Base-by-base conservation (phyloP, 441 rosid genomes). In the Cnidoscolus chayamansa region DNA sequence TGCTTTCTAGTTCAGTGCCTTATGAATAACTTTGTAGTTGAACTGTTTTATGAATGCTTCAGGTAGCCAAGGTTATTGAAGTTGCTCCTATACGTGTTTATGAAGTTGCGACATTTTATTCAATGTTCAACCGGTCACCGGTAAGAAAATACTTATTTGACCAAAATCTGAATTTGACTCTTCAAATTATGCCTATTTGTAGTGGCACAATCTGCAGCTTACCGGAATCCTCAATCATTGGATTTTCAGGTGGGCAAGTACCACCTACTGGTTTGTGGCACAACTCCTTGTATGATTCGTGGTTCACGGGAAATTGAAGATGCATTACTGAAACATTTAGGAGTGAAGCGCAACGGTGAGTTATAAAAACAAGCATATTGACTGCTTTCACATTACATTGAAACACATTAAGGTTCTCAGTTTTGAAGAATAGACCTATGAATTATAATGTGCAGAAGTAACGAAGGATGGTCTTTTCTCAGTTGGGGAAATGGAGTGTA, bases 401-500 rank as follows among this genome's bases (percentile, higher is more conserved):
- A 43, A 57, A 51, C 37, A n/a, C 20, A 6, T 63, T 25, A 15
- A 47, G 30, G 53, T 63, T 74, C 68, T 65, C 31, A 35, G 57
- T 66, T 54, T 63, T 80, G 73, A 67, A 71, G 49, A 71, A 15
- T 72, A 67, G 58, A 49, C 43, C 57, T 65, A 19, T 71, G n/a
- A 63, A 68, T 51, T 12, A 45, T 50, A 62, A 54, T 75, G 50
- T 72, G 84, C 90, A 96, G 96, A 93, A 80, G 98, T 96, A 63
- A 96, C 99, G 55, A 91, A 89, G 84, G 99, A 96, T 86, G 98
- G 99, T 61, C 81, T 96, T 78, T 96, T 96, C 87, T 93, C 99
- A 40, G 93, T 96, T 74, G 99, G 98, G 65, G 99, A 96, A 84
- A 96, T 96, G 99, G 99, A 96, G 84, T 96, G 99, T 86, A 93